phyloP scores from a whole-genome alignment of 495 filamentous ascomycete genomes.

The Neurospora tetraspora region DNA sequence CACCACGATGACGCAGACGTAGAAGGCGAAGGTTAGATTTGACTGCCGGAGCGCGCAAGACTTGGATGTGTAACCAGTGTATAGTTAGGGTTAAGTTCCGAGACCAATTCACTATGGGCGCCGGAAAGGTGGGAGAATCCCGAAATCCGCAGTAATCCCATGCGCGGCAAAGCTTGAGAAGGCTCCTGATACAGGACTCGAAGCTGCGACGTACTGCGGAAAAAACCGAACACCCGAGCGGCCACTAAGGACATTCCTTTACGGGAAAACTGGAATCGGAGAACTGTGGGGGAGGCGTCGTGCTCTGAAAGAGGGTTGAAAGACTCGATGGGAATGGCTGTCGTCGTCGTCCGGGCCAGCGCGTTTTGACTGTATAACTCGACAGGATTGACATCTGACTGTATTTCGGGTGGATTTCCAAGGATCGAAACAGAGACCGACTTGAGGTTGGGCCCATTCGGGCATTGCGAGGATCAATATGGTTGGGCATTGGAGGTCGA shows the following conservation, averaged over 20 bases:
- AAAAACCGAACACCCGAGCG: slow-evolving; percentile 21
- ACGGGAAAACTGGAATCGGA: slow-evolving; percentile 52
- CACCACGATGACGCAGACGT: slow-evolving; percentile 16
- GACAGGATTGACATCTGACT: slow-evolving; percentile 1
- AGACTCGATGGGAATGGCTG: slow-evolving; percentile 16
- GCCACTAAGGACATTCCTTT: slow-evolving; percentile 46
- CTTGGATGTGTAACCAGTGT: slow-evolving; percentile 39
- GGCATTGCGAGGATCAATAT: slow-evolving; percentile 14
- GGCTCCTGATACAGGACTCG: slow-evolving; percentile 28
- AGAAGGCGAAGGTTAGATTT: slow-evolving; percentile 23
- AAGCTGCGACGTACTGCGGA: slow-evolving; percentile 29
- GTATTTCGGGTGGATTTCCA: neutral
- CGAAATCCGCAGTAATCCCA: slow-evolving; percentile 17
- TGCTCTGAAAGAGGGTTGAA: slow-evolving; percentile 38
- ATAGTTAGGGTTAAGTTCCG: slow-evolving; percentile 76
- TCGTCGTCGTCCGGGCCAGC: slow-evolving; percentile 3
- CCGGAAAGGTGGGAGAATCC: slow-evolving; percentile 7
- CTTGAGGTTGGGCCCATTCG: slow-evolving; percentile 1
- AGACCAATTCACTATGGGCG: slow-evolving; percentile 43
- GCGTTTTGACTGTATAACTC: slow-evolving; percentile 12
- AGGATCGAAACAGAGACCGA: neutral
- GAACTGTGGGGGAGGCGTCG: slow-evolving; percentile 57
- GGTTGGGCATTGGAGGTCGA: slow-evolving; percentile 1
- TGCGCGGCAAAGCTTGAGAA: slow-evolving; percentile 23
- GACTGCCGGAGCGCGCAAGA: slow-evolving; percentile 35